These are phyloP conservation scores for Boletus vinaceobasis DNA, from an alignment of 768 basidiomycete species.

Conservation along the genomic window DNA sequence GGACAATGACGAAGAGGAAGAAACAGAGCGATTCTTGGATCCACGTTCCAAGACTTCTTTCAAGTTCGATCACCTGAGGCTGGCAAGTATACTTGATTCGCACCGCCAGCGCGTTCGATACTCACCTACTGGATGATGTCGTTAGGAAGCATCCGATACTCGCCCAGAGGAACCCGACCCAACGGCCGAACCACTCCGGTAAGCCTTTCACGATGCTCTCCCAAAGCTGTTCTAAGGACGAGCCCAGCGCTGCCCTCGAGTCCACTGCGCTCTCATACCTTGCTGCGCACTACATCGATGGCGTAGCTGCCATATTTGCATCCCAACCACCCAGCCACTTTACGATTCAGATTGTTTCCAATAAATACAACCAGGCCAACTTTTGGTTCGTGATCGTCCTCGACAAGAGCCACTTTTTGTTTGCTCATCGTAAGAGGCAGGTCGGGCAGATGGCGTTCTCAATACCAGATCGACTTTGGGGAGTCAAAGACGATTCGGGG, in stretches of 20 bases:
- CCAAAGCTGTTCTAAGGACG: not conserved
- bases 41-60: slow-evolving; percentile 77
- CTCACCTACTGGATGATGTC: not conserved
- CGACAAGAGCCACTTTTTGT: not conserved
- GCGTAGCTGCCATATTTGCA: slow-evolving; percentile 71
- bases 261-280: slow-evolving; percentile 65
- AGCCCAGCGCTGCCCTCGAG: slow-evolving; percentile 64
- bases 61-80: slow-evolving; percentile 77
- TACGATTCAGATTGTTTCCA: slow-evolving; percentile 83
- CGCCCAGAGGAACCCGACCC: slow-evolving; percentile 58
- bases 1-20: slow-evolving; percentile 38
- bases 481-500: slow-evolving; percentile 61
- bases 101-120: not conserved
- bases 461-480: slow-evolving; percentile 69
- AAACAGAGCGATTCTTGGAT: slow-evolving; percentile 75
- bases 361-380: slow-evolving; percentile 92
- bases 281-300: slow-evolving; percentile 77
- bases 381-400: slow-evolving; percentile 62
- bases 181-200: slow-evolving; percentile 78
- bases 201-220: slow-evolving; percentile 12
- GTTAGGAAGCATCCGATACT: slow-evolving; percentile 75
- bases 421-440: slow-evolving; percentile 36
- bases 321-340: slow-evolving; percentile 47
- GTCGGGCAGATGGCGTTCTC: slow-evolving; percentile 94
- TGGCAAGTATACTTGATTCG: slow-evolving; percentile 49